phyloP scores from a whole-genome alignment of 257 asterid species.

The Solanum neorickii region DNA sequence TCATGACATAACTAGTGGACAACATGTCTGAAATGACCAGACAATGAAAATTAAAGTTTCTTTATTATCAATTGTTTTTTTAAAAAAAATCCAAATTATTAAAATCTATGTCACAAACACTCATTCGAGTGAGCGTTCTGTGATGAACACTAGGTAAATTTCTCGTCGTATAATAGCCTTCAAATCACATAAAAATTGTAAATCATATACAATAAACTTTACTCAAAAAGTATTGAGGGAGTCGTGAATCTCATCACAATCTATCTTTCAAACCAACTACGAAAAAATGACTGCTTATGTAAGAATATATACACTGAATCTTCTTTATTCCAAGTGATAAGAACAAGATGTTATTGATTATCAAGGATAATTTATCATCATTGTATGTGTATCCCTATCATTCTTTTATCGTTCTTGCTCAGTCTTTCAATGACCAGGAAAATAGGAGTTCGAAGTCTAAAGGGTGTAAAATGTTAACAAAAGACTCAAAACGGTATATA shows the following conservation, averaged over 20 bases:
- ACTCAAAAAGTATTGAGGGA: background rate
- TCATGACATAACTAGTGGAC: slow-evolving; percentile 3
- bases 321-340: background rate
- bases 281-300: background rate
- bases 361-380: background rate
- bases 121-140: background rate
- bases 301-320: background rate
- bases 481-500: rapidly evolving
- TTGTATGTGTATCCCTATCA: too few relatives aligned
- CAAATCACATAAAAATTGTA: background rate
- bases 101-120: background rate
- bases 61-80: background rate
- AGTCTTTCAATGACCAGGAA: too few relatives aligned
- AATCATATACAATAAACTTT: too few relatives aligned
- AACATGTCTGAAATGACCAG: slow-evolving; percentile 10
- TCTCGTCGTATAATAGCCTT: too few relatives aligned
- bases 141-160: too few relatives aligned
- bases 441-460: too few relatives aligned
- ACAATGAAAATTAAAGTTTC: slow-evolving; percentile 1
- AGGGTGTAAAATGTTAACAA: too few relatives aligned
- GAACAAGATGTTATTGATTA: background rate
- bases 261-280: too few relatives aligned
- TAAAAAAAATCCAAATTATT: background rate
- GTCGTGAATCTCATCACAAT: too few relatives aligned
- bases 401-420: too few relatives aligned